phyloP scores from a whole-genome alignment of 1,139 yeast genomes.

The Suhomyces chickasaworum region DNA sequence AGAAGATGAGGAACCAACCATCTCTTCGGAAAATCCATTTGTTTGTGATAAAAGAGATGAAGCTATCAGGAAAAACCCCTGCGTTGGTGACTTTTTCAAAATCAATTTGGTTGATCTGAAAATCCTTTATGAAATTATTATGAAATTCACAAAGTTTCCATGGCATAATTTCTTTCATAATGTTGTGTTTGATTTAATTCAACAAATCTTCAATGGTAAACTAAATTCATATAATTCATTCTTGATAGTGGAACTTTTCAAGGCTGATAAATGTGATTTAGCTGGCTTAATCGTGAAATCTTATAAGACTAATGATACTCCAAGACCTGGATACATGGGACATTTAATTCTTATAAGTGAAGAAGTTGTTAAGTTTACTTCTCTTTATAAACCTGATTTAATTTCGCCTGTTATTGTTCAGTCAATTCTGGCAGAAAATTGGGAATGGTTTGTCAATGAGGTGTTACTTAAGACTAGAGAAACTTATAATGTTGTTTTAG shows the following conservation, averaged over 20 bases:
- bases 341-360: conserved; percentile 50
- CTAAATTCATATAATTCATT: conserved; percentile 51
- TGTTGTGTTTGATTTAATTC: conserved; percentile 51
- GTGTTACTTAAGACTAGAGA: conserved; percentile 47
- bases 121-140: conserved; percentile 36
- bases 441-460: conserved; percentile 52
- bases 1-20: conserved; percentile 50
- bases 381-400: conserved; percentile 50
- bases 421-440: conserved; percentile 38
- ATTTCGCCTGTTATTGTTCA: conserved; percentile 47
- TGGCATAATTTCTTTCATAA: conserved; percentile 56
- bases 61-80: conserved; percentile 36
- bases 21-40: conserved; percentile 50
- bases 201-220: conserved; percentile 52
- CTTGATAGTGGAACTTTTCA: conserved; percentile 46
- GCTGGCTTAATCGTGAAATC: conserved; percentile 38
- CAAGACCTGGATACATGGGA: conserved; percentile 52
- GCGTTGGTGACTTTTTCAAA: conserved; percentile 49
- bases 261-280: conserved; percentile 32
- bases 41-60: conserved; percentile 43
- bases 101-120: conserved; percentile 45
- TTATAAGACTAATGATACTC: conserved; percentile 28
- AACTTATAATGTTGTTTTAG: conserved; percentile 49
- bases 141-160: conserved; percentile 42
- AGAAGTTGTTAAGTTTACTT: conserved; percentile 52